phyloP scores from a whole-genome alignment of 2,329 filamentous ascomycete species.

The Arachnomyces sp. region DNA sequence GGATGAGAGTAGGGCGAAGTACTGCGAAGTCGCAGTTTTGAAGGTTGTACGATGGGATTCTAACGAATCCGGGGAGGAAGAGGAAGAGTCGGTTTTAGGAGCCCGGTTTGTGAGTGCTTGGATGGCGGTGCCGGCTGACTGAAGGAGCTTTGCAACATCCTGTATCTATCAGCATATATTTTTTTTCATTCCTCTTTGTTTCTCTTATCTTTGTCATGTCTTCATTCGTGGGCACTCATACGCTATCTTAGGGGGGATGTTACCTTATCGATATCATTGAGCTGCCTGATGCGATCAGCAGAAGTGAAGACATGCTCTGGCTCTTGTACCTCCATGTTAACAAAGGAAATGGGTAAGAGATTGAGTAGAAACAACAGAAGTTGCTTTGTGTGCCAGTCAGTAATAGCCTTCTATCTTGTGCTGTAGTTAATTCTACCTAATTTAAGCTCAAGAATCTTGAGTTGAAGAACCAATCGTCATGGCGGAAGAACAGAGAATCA shows the following conservation, averaged over 20 bases:
- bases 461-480: background rate
- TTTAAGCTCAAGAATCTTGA: background rate
- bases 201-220: constrained; percentile 1
- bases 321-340: constrained; percentile 15
- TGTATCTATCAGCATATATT: constrained; percentile 13
- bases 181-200: constrained; percentile 18
- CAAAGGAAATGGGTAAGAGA: background rate
- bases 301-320: constrained; percentile 51
- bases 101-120: constrained; percentile 52
- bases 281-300: constrained; percentile 70
- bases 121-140: constrained; percentile 55
- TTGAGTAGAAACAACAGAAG: constrained; percentile 3
- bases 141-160: constrained; percentile 49
- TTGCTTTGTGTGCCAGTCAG: background rate
- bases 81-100: constrained; percentile 19
- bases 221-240: constrained; percentile 7
- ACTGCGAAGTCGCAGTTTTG: constrained; percentile 50
- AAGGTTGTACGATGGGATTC: constrained; percentile 54
- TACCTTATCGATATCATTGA: constrained; percentile 70
- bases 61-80: constrained; percentile 33
- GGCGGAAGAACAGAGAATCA: background rate
- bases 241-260: constrained; percentile 18
- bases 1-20: constrained; percentile 64
- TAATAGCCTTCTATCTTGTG: background rate
- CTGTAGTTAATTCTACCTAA: background rate